Base-by-base conservation (phyloP, 2,329 filamentous ascomycete species). In the Fusarium camptoceras region DNA sequence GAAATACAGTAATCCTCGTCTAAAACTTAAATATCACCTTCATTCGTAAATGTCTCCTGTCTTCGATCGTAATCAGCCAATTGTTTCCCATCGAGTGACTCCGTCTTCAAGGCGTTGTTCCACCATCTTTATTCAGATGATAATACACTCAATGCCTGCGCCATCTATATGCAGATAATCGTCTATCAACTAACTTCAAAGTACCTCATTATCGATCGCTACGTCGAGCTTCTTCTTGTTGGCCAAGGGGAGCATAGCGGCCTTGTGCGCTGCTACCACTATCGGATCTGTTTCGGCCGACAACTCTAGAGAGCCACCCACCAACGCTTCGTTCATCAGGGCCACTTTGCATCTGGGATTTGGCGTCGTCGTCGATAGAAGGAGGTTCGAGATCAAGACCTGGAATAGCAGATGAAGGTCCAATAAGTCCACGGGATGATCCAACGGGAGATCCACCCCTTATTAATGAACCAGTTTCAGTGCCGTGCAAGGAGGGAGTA, bases 401-500 rank as follows among this genome's bases (percentile, higher is more conserved):
- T 2, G 94, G 94, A 63, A 97, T 94, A 10, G 89, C 89, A 69
- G 84, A 88, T 7, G 91, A 88, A 3, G 91, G 82, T 15, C 86
- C 88, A 65, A 88, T 81, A 44, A 79, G 84, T 59, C 84, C 85
- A 54, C 91, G 88, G 48, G 94, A 91, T 14, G 92, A 94, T 34
- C 91, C 91, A 11, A 92, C 88, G 1, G 80, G 80, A n/a, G 94
- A 97, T 44, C 89, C 89, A 41, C 87, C 86, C 46, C 90, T 88
- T 80, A 97, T 90, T 14, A 97, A 84, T 5, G 94, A 94, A n/a
- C 92, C 93, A 11, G 91, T 90, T 81, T 98, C 94, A 59, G 90
- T 91, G 58, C 90, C 91, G 62, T 90, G 87, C 2, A 93, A 85
- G 46, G 90, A 89, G 3, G 95, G 94, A 0, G 95, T 97, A 42